These are phyloP conservation scores for Aureobasidium leucospermi DNA, from an alignment of 2,329 filamentous ascomycete genomes.

Conservation along the genomic window DNA sequence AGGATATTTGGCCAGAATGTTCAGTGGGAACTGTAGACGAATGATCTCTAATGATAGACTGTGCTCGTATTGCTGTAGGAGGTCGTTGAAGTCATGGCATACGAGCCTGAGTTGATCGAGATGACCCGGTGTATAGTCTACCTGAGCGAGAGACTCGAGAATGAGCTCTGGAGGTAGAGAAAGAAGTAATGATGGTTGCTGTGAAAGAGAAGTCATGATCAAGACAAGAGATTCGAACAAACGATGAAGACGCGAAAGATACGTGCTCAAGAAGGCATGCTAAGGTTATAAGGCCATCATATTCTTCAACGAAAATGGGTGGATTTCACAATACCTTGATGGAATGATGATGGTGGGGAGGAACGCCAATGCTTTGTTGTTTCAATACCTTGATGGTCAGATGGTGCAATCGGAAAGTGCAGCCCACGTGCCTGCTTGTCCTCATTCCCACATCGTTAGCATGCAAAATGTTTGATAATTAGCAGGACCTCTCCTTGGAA, in stretches of 20 bases:
- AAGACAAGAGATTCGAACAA: not conserved
- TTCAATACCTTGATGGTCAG: constrained; percentile 1
- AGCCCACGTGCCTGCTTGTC: not conserved
- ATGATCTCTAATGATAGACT: constrained; percentile 23
- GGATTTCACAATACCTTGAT: not conserved
- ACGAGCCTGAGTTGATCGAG: constrained; percentile 22
- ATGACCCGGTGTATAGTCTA: constrained; percentile 22
- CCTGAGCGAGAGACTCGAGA: constrained; percentile 20
- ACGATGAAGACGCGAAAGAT: not conserved
- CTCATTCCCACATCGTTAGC: not conserved
- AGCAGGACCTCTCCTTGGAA: no score
- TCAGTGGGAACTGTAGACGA: constrained; percentile 15
- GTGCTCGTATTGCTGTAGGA: constrained; percentile 24
- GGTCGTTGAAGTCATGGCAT: constrained; percentile 21
- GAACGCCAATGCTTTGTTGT: not conserved
- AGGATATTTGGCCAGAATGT: constrained; percentile 21
- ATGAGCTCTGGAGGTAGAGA: constrained; percentile 26
- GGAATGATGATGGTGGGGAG: not conserved
- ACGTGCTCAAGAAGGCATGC: not conserved
- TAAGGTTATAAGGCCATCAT: not conserved
- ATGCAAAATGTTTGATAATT: not conserved
- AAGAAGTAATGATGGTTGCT: not conserved
- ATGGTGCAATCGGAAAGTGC: not conserved
- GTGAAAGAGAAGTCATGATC: not conserved
- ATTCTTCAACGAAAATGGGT: not conserved